phyloP scores from a whole-genome alignment of 345 rosid genomes.

The Citrus sp. region DNA sequence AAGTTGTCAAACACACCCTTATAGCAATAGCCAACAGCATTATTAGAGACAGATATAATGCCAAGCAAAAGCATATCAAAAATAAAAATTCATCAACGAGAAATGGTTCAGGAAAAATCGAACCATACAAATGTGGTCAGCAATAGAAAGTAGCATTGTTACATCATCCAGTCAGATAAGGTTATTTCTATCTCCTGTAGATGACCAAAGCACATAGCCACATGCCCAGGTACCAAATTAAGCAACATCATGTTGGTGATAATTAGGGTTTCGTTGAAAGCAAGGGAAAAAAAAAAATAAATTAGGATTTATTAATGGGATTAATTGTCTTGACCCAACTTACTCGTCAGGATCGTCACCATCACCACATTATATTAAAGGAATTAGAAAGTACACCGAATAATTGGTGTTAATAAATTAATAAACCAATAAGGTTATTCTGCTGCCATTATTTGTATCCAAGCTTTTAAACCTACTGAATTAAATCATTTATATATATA shows the following conservation, averaged over 20 bases:
- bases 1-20: too few relatives aligned
- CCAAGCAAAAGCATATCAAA: too few relatives aligned
- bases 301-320: background rate
- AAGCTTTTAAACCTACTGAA: background rate
- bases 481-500: background rate
- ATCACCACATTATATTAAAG: background rate
- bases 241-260: constrained; percentile 14
- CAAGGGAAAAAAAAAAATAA: too few relatives aligned
- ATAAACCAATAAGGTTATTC: background rate
- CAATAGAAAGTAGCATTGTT: background rate
- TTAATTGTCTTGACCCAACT: constrained; percentile 12
- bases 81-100: too few relatives aligned
- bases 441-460: background rate
- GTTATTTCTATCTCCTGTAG: background rate
- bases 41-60: too few relatives aligned
- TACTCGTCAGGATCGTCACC: background rate
- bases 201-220: background rate
- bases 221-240: background rate
- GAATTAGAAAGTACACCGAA: background rate
- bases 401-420: background rate
- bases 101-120: background rate
- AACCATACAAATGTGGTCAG: background rate
- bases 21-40: too few relatives aligned
- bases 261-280: background rate
- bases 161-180: background rate